Base-by-base conservation (phyloP, 306 rosid species). In the Castanea mollissima region DNA sequence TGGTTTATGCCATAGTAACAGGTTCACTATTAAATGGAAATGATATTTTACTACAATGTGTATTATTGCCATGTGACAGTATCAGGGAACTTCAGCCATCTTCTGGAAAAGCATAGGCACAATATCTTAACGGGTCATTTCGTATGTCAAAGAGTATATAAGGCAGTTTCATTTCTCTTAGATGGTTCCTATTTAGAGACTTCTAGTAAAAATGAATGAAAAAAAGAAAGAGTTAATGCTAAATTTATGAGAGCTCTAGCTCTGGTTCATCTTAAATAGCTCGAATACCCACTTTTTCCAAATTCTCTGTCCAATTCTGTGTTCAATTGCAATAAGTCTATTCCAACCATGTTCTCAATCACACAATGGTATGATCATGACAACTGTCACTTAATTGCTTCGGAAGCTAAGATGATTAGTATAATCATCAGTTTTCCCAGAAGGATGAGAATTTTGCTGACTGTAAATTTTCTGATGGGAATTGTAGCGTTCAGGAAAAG, bases 401-500 rank as follows among this genome's bases (percentile, higher is more conserved):
- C 46, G 18, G 46, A 31, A 31, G 44, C 44, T 31, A 15, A 15
- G 18, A 64, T 16, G 72, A 67, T 35, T 8, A 9, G 51, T 35
- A 35, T 3, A 65, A 34, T 67, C 52, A 1, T 8, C 16, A 8
- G 52, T 12, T 20, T 63, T 34, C 44, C 8, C 58, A 12, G 58
- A 65, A 27, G 60, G 59, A 31, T 25, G 75, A 55, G 59, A 52
- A 44, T 44, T 35, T 14, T 29, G 55, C 15, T 85, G 25, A 81
- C 76, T 74, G 74, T 20, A 60, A 20, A 67, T 72, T 76, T 62
- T 72, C 64, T 86, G 35, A 84, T 82, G 79, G 76, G 75, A n/a
- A 62, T 68, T 80, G 80, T 80, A 95, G 99, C 59, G 81, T 93
- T 74, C 88, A 84, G 83, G 87, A 86, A 63, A 89, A 75, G 75